A percentile compares a stretch with the other conserved stretches of the same genome.
phyloP scores from a whole-genome alignment of 371 early-diverging fungal species.

The Mucor irregularis region DNA sequence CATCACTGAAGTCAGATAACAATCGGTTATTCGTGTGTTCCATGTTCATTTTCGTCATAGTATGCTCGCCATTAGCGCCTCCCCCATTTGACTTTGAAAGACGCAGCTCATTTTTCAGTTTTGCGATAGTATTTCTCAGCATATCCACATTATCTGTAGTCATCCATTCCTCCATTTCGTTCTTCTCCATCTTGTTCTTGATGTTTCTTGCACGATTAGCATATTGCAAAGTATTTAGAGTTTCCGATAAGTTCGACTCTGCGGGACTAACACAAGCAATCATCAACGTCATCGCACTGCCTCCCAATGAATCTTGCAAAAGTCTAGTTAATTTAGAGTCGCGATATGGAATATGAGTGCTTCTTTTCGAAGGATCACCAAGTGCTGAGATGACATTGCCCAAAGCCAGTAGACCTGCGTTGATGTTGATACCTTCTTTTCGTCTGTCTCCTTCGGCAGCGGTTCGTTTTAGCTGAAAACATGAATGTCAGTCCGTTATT shows the following conservation, averaged over 20 bases:
- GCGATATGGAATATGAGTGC: conserved; percentile 92
- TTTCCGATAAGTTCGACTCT: conserved; percentile 84
- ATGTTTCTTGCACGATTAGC: conserved; percentile 91
- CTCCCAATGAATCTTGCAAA: conserved; percentile 96
- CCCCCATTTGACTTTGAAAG: conserved; percentile 25
- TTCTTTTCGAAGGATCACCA: conserved; percentile 78
- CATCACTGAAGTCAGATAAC: conserved; percentile 12
- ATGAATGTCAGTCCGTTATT: neutral
- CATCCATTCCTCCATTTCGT: conserved; percentile 70
- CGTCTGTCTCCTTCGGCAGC: conserved; percentile 92
- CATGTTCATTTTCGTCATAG: conserved; percentile 2
- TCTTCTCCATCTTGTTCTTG: conserved; percentile 80
- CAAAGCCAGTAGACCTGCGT: conserved; percentile 95
- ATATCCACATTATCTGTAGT: conserved; percentile 62
- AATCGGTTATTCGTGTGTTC: neutral
- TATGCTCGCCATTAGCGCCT: neutral
- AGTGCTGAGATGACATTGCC: conserved; percentile 99
- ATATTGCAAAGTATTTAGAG: conserved; percentile 92
- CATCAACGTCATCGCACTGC: conserved; percentile 91
- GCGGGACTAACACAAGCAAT: conserved; percentile 91
- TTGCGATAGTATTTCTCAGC: conserved; percentile 54
- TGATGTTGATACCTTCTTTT: conserved; percentile 98
- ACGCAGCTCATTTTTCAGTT: conserved; percentile 57
- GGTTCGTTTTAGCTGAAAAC: conserved; percentile 82
- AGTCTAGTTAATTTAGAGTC: conserved; percentile 98